Percentiles rank a stretch among this genome's conserved stretches.
These are phyloP conservation scores for Russula foetens DNA, from an alignment of 768 basidiomycete genomes.

Conservation along the genomic window DNA sequence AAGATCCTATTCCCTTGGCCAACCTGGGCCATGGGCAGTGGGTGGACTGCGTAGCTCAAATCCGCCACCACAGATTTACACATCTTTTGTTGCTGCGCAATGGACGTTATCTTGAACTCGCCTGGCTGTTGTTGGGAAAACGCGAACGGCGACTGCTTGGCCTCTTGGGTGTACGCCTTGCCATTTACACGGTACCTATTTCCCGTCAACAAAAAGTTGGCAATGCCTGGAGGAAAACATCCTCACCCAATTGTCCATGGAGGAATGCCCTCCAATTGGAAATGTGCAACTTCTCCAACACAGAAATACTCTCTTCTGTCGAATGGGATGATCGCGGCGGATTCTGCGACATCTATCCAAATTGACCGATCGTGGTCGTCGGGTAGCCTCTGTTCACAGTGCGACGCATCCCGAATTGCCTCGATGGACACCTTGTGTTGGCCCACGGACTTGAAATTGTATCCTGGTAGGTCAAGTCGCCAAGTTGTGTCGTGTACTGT, in stretches of 20 bases:
- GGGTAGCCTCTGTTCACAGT: conserved; percentile 66
- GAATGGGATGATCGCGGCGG: conserved; percentile 84
- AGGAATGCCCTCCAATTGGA: conserved; percentile 88
- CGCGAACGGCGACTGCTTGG: conserved; percentile 78
- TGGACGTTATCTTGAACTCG: conserved; percentile 75
- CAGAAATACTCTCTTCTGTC: conserved; percentile 76
- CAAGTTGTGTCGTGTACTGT: conserved; percentile 44
- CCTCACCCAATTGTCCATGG: conserved; percentile 87
- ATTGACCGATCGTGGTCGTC: conserved; percentile 54
- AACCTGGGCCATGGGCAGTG: conserved; percentile 83
- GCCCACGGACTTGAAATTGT: conserved; percentile 71
- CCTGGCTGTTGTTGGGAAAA: conserved; percentile 75
- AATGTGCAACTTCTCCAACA: conserved; percentile 83
- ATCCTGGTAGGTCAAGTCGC: conserved; percentile 63
- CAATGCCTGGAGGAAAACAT: background rate
- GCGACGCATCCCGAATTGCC: conserved; percentile 69
- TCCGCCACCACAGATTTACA: conserved; percentile 80
- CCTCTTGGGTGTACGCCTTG: conserved; percentile 62
- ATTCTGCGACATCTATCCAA: conserved; percentile 94
- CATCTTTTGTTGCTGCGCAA: conserved; percentile 89
- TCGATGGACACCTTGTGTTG: conserved; percentile 75
- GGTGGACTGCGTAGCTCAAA: conserved; percentile 63
- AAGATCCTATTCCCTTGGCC: conserved; percentile 73
- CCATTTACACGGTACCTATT: conserved; percentile 75
- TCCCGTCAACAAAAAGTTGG: background rate